Evolutionary conservation across 2,329 filamentous ascomycete genomes (phyloP), one percentile per base, ranked within the genome.

Genomic region (Fusarium albosuccineum): DNA sequence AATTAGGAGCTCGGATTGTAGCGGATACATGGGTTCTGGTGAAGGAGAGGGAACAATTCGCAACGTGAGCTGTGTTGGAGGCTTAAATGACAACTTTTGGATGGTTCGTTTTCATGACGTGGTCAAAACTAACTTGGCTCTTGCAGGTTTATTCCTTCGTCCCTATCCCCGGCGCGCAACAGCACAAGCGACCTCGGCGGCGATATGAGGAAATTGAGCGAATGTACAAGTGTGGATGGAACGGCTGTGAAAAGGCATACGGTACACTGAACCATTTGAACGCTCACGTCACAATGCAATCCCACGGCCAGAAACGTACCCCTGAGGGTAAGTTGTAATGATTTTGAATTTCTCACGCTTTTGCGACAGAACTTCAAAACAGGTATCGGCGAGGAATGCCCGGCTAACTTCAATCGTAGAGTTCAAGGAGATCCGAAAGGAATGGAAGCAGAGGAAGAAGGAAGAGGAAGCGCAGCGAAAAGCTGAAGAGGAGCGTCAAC

Each of bases 181-280:
- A 99, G 78, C 95, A 98, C 79, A 99, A 99, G 84, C 89, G 96
- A 60, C 96, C 96, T 11, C 89, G 96, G 68, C 87, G 96, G 74
- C 89, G 96, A 55, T 99, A 97, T 74, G 96, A 99, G 80, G 96
- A 99, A 78, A 99, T 99, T 73, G 96, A 99, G 83, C 91, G 96
- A 76, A 98, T 99, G 96, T 98, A 99, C 85, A 98, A 98, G 81
- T 99, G 96, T 76, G 96, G 95, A 27, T 98, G 94, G 93, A 95
- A 97, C 70, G 94, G 94, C 9, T 99, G 96, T 76, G 96, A 99
- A 81, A 99, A 99, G 82, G 96, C 96, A 3, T 99, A 99, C 73
- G 96, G 96, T 62, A 99, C 96, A 48, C 82, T 99, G 65, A 99
- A 99, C 79, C 96, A 99, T 78, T 80, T 99, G 72, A 99, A 99